Conservation (phyloP, 257 asterid genomes). For the Coffea canephora region DNA sequence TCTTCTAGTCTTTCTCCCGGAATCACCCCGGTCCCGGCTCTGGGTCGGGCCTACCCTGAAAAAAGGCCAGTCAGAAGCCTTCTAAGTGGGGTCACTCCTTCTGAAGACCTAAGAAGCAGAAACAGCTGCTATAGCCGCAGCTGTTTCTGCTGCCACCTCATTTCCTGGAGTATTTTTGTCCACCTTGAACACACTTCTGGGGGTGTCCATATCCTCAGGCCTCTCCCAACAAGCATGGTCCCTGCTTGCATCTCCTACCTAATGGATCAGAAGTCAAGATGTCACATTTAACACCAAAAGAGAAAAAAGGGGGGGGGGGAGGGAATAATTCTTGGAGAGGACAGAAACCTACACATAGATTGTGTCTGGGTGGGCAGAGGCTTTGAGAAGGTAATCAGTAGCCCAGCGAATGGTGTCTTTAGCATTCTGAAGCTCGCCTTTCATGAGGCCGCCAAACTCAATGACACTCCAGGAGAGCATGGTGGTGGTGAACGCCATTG, state of each 20-base stretch:
- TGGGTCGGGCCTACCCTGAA: too few relatives aligned
- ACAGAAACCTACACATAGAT: constrained; percentile 76
- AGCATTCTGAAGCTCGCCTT: constrained; percentile 77
- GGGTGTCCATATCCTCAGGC: constrained; percentile 99
- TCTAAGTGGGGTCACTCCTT: constrained; percentile 60
- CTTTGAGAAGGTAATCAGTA: constrained; percentile 94
- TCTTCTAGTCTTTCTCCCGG: too few relatives aligned
- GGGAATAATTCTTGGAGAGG: neutral
- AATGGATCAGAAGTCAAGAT: neutral
- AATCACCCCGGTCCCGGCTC: too few relatives aligned
- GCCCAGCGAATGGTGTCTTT: constrained; percentile 89
- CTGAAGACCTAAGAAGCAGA: constrained; percentile 90
- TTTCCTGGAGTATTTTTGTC: constrained; percentile 90
- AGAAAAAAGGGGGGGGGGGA: neutral
- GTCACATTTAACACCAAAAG: neutral
- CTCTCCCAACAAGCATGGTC: constrained; percentile 99
- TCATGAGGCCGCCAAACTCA: constrained; percentile 95
- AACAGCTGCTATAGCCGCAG: constrained; percentile 89
- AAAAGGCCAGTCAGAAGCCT: too few relatives aligned
- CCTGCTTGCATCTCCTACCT: constrained; percentile 88
- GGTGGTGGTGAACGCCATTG: constrained; percentile 98
- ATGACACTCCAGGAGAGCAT: constrained; percentile 99
- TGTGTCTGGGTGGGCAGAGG: constrained; percentile 81
- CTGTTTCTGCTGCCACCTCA: constrained; percentile 96
- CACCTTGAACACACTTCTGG: constrained; percentile 78